Percentiles rank a stretch among this genome's conserved stretches.
phyloP scores from a whole-genome alignment of 2,329 filamentous ascomycete genomes.

The Scedosporium boydii region DNA sequence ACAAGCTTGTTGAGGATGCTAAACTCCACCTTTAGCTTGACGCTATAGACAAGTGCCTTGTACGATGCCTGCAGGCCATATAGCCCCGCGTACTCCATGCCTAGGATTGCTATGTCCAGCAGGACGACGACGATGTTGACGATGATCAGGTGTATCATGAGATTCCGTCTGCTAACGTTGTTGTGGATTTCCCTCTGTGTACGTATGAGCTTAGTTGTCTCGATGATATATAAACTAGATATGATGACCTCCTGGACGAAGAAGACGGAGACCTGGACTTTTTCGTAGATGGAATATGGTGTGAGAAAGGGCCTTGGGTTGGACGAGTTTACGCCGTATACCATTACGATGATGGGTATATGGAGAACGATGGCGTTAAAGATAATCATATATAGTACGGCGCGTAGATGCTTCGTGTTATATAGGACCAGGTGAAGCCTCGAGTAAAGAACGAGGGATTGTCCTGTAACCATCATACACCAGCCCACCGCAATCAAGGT shows the following conservation, averaged over 20 bases:
- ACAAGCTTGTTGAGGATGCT: slow-evolving; percentile 24
- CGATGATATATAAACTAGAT: slow-evolving; percentile 41
- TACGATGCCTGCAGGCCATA: slow-evolving; percentile 22
- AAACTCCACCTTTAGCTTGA: slow-evolving; percentile 28
- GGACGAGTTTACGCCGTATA: slow-evolving; percentile 37
- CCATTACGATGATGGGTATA: slow-evolving; percentile 42
- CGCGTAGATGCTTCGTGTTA: slow-evolving; percentile 35
- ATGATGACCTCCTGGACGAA: slow-evolving; percentile 46
- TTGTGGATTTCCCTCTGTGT: slow-evolving; percentile 24
- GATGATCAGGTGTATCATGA: slow-evolving; percentile 29
- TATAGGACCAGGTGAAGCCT: slow-evolving; percentile 49
- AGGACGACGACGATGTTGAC: slow-evolving; percentile 36
- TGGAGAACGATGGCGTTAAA: slow-evolving; percentile 43
- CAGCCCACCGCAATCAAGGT: slow-evolving; percentile 18
- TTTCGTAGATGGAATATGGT: slow-evolving; percentile 38
- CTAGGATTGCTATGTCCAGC: slow-evolving; percentile 29
- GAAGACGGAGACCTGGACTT: slow-evolving; percentile 46
- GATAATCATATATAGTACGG: slow-evolving; percentile 48
- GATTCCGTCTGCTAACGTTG: slow-evolving; percentile 11
- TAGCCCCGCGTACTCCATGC: slow-evolving; percentile 21
- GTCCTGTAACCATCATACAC: slow-evolving; percentile 47
- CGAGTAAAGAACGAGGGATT: slow-evolving; percentile 53
- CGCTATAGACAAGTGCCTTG: slow-evolving; percentile 23
- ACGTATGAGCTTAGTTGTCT: slow-evolving; percentile 39
- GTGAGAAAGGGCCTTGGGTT: slow-evolving; percentile 13